phyloP scores from a whole-genome alignment of 2,329 filamentous ascomycete species.

The Penicillium hesseltinei region DNA sequence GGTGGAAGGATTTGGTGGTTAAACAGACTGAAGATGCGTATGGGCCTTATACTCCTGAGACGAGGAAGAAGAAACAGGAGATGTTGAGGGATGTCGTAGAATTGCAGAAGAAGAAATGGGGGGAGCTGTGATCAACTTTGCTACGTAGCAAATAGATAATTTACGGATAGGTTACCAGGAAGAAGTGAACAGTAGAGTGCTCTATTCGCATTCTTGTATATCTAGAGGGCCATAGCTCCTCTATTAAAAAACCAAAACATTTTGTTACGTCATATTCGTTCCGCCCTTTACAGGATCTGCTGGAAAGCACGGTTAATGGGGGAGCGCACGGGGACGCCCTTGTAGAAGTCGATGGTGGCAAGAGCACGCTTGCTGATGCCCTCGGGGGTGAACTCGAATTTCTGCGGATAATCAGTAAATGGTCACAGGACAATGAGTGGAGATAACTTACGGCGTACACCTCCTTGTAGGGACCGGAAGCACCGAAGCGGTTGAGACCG shows the following conservation, averaged over 20 bases:
- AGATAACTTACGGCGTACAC: constrained; percentile 75
- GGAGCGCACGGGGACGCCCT: constrained; percentile 88
- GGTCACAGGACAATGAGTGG: neutral
- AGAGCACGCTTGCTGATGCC: constrained; percentile 93
- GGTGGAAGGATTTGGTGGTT: constrained; percentile 50
- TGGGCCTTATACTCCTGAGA: constrained; percentile 32
- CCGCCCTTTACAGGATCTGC: constrained; percentile 73
- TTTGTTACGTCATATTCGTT: constrained; percentile 20
- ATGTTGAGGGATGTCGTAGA: constrained; percentile 27
- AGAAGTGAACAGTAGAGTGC: constrained; percentile 5
- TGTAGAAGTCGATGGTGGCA: constrained; percentile 95
- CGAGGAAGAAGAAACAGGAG: constrained; percentile 26
- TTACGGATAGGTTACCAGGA: neutral
- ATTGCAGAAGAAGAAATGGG: constrained; percentile 19
- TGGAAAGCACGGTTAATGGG: constrained; percentile 97
- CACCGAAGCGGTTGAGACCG: constrained; percentile 97
- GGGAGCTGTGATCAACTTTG: neutral
- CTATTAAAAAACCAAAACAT: constrained; percentile 28
- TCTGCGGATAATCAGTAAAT: constrained; percentile 52
- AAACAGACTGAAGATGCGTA: constrained; percentile 48
- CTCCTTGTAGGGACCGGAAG: constrained; percentile 94
- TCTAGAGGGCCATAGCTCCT: constrained; percentile 26
- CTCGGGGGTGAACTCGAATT: constrained; percentile 99
- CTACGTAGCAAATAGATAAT: neutral
- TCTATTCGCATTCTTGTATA: constrained; percentile 28